Conservation (phyloP, 2,329 filamentous ascomycete genomes). For the Fusarium sublunatum region DNA sequence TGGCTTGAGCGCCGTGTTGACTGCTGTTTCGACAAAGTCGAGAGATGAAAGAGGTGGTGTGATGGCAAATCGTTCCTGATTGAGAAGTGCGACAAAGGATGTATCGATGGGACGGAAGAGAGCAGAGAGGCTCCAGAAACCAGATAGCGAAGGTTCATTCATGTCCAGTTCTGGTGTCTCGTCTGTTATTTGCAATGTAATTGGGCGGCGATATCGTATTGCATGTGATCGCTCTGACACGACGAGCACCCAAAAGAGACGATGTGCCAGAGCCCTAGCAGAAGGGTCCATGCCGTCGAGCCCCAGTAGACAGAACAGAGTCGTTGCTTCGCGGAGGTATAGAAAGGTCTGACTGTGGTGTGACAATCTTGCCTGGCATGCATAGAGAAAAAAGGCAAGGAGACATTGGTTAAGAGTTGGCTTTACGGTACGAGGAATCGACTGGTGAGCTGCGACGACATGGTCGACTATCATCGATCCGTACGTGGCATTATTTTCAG, state of each 20-base stretch:
- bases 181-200: constrained; percentile 56
- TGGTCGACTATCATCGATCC: constrained; percentile 54
- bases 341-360: constrained; percentile 58
- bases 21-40: constrained; percentile 51
- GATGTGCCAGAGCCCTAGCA: constrained; percentile 46
- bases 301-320: constrained; percentile 52
- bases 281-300: constrained; percentile 44
- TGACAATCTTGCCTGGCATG: constrained; percentile 56
- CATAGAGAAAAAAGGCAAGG: constrained; percentile 58
- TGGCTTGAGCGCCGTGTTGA: constrained; percentile 53
- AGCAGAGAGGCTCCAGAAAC: constrained; percentile 55
- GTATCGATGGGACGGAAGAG: constrained; percentile 58
- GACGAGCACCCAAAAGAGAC: constrained; percentile 59
- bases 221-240: constrained; percentile 59
- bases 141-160: constrained; percentile 48
- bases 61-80: constrained; percentile 51
- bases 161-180: constrained; percentile 50
- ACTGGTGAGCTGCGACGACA: constrained; percentile 51
- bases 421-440: constrained; percentile 49
- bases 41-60: constrained; percentile 49
- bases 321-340: constrained; percentile 58
- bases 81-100: constrained; percentile 55
- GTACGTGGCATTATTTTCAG: constrained; percentile 53
- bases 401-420: constrained; percentile 55
- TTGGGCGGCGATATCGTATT: constrained; percentile 57